These are phyloP conservation scores for Globisporangium spinosum DNA, from an alignment of 352 stramenopile species.

Conservation along the genomic window DNA sequence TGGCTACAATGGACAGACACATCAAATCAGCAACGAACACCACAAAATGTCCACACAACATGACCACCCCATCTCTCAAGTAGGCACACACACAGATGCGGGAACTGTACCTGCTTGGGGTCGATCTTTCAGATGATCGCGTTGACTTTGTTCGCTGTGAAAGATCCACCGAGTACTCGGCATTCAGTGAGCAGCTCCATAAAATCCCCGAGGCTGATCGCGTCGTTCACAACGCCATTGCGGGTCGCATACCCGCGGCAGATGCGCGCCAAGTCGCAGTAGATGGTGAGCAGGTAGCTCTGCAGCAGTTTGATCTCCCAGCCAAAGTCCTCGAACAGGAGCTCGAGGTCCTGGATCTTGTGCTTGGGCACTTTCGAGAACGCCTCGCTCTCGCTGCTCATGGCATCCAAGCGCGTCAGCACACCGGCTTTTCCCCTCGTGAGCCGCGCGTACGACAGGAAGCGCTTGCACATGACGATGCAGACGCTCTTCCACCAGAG, in stretches of 20 bases:
- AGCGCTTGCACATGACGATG: slow-evolving; percentile 78
- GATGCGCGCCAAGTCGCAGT: slow-evolving; percentile 71
- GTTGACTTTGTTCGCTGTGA: slow-evolving; percentile 41
- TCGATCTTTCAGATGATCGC: slow-evolving; percentile 45
- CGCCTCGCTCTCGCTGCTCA: slow-evolving; percentile 53
- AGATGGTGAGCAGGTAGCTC: slow-evolving; percentile 59
- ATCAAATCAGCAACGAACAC: neutral
- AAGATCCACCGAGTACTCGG: slow-evolving; percentile 50
- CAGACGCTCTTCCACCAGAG: slow-evolving; percentile 68
- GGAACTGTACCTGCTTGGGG: slow-evolving; percentile 31
- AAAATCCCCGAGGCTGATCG: slow-evolving; percentile 55
- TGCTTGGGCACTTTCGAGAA: slow-evolving; percentile 50
- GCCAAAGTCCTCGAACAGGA: slow-evolving; percentile 59
- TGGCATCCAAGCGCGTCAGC: slow-evolving; percentile 43
- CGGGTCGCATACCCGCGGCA: slow-evolving; percentile 65
- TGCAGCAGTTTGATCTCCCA: slow-evolving; percentile 77
- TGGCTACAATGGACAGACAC: slow-evolving; percentile 19
- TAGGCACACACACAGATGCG: neutral
- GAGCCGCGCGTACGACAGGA: slow-evolving; percentile 62
- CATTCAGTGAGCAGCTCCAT: slow-evolving; percentile 62
- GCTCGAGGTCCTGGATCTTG: slow-evolving; percentile 46
- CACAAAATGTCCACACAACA: neutral
- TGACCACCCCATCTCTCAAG: neutral
- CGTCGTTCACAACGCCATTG: slow-evolving; percentile 28
- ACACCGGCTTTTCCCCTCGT: slow-evolving; percentile 61